Evolutionary conservation across 2,329 filamentous ascomycete genomes (phyloP).

Genomic region (Dactylellina leptospora): DNA sequence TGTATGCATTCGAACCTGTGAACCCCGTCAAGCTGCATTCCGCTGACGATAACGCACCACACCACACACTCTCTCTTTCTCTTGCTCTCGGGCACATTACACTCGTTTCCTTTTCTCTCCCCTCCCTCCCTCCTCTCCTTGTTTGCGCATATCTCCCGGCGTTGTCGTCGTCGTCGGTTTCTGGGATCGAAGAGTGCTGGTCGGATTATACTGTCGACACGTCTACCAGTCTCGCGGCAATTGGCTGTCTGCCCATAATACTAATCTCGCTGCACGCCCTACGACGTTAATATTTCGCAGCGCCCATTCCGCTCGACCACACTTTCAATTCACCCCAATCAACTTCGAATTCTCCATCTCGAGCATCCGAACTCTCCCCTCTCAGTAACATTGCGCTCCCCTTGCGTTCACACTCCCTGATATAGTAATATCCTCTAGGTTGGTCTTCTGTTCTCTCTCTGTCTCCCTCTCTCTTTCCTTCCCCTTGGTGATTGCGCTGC

Average conservation of each 20-base stretch:
- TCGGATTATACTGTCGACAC: slow-evolving; percentile 38
- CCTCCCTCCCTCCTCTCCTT: slow-evolving; percentile 11
- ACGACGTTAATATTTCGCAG: neutral
- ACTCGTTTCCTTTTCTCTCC: slow-evolving; percentile 13
- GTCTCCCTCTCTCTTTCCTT: neutral
- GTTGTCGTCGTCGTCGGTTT: slow-evolving; percentile 33
- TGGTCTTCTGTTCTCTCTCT: slow-evolving; percentile 13
- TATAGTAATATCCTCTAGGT: slow-evolving; percentile 42
- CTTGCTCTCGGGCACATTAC: neutral
- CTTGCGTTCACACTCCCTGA: slow-evolving; percentile 40
- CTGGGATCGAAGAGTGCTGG: slow-evolving; percentile 10
- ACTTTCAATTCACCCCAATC: slow-evolving; percentile 33
- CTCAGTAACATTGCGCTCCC: slow-evolving; percentile 1
- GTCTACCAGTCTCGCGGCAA: slow-evolving; percentile 6
- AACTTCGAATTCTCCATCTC: slow-evolving; percentile 30
- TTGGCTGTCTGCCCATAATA: no score
- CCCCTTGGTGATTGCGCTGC: slow-evolving; percentile 1
- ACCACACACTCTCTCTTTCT: neutral
- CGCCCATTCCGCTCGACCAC: slow-evolving; percentile 23
- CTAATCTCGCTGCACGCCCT: slow-evolving; percentile 20
- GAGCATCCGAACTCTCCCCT: slow-evolving; percentile 15
- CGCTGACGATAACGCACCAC: slow-evolving; percentile 46
- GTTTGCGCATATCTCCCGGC: slow-evolving; percentile 21
- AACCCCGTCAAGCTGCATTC: slow-evolving; percentile 36
- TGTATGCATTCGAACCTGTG: slow-evolving; percentile 13